Conservation (phyloP, 1,284 basidiomycete species). For the Pseudozyma sp. region DNA sequence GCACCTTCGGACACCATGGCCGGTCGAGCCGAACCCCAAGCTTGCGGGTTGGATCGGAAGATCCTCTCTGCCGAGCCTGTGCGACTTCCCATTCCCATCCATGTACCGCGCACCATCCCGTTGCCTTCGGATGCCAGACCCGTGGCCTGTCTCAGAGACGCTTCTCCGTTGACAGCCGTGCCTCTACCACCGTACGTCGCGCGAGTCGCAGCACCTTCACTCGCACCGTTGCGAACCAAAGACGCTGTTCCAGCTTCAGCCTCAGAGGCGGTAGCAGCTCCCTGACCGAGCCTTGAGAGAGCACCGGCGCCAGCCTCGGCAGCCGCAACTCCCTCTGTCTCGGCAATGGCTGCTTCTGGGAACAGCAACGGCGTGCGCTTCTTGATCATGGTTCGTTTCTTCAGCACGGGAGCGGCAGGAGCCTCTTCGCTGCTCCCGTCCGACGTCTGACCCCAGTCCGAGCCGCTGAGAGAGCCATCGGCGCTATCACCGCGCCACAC, state of each 20-base stretch:
- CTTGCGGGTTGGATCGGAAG: not conserved
- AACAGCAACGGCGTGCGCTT: constrained; percentile 6
- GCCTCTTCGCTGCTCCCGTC: too few relatives aligned
- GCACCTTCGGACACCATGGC: constrained; percentile 11
- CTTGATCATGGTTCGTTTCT: constrained; percentile 13
- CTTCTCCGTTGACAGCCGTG: not conserved
- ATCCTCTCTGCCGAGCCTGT: not conserved
- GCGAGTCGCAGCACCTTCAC: not conserved
- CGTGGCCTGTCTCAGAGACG: too few relatives aligned
- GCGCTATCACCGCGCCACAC: too few relatives aligned
- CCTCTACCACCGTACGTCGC: not conserved
- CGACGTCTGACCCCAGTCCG: too few relatives aligned
- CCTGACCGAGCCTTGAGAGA: not conserved
- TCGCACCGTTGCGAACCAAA: not conserved
- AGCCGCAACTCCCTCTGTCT: not conserved
- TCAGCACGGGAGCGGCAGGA: constrained; percentile 12
- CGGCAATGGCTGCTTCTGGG: not conserved
- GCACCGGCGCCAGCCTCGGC: constrained; percentile 3
- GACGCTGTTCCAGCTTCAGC: constrained; percentile 5
- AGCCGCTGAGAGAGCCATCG: too few relatives aligned
- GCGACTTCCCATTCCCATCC: not conserved
- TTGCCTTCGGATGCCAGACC: too few relatives aligned
- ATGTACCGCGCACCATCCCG: not conserved
- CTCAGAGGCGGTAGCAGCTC: constrained; percentile 4
- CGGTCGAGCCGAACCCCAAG: constrained; percentile 6